These are phyloP conservation scores for Warburgia ugandensis DNA, from an alignment of 164 flowering plant genomes.

Conservation along the genomic window DNA sequence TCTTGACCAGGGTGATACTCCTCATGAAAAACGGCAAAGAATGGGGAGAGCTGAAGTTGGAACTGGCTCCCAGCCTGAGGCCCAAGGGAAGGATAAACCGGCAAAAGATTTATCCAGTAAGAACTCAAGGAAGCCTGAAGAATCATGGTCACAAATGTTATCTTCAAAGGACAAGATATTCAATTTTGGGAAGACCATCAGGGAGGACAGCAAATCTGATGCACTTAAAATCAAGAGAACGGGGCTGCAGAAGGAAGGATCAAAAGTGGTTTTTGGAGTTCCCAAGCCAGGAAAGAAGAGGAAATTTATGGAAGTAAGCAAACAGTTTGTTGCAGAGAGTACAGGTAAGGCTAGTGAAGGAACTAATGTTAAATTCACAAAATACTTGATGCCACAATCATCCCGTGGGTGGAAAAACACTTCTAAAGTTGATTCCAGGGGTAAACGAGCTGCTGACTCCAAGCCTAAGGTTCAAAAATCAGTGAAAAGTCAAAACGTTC, in stretches of 20 bases:
- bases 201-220: slow-evolving; percentile 38
- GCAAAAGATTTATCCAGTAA: slow-evolving; percentile 18
- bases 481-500: slow-evolving; percentile 34
- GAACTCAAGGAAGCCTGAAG: slow-evolving; percentile 36
- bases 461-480: slow-evolving; percentile 44
- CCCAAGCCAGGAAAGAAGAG: slow-evolving; percentile 96
- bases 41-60: slow-evolving; percentile 22
- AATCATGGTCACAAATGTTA: slow-evolving; percentile 30
- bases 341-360: slow-evolving; percentile 29
- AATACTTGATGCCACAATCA: slow-evolving; percentile 55
- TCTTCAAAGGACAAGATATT: slow-evolving; percentile 52
- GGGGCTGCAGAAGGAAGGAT: slow-evolving; percentile 70
- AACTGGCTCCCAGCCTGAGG: slow-evolving; percentile 25
- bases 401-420: slow-evolving; percentile 46
- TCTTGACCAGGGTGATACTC: slow-evolving; percentile 57
- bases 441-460: slow-evolving; percentile 39
- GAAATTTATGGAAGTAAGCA: slow-evolving; percentile 98
- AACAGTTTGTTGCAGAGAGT: slow-evolving; percentile 59
- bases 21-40: slow-evolving; percentile 62
- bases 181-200: slow-evolving; percentile 47
- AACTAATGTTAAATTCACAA: slow-evolving; percentile 43
- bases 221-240: slow-evolving; percentile 40
- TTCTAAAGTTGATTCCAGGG: slow-evolving; percentile 48
- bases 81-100: slow-evolving; percentile 32
- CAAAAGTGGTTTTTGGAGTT: slow-evolving; percentile 75